These are phyloP conservation scores for Xylaria arbuscula DNA, from an alignment of 2,329 filamentous ascomycete species.

Conservation along the genomic window DNA sequence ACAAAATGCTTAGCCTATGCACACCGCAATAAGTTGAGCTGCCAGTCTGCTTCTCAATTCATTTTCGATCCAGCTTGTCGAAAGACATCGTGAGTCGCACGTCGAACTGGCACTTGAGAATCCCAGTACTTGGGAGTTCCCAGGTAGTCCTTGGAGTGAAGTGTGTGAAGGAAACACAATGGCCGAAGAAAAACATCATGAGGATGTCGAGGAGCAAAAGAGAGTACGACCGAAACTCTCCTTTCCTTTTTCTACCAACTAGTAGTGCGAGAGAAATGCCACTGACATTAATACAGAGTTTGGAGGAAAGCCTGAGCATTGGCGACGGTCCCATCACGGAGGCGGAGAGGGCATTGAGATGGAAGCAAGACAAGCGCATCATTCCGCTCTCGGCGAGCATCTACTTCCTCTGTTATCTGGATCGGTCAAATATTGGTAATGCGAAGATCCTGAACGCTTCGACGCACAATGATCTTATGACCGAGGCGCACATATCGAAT, in stretches of 20 bases:
- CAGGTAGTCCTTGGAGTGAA: too few relatives aligned
- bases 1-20: background rate
- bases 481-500: conserved; percentile 46
- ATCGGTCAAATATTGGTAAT: conserved; percentile 64
- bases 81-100: background rate
- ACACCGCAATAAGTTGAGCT: conserved; percentile 3
- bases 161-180: conserved; percentile 10
- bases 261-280: background rate
- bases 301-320: conserved; percentile 20
- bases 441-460: conserved; percentile 54
- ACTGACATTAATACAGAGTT: conserved; percentile 36
- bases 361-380: conserved; percentile 64
- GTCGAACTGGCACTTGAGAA: background rate
- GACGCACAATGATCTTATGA: conserved; percentile 51
- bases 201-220: conserved; percentile 34
- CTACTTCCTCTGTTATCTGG: conserved; percentile 67
- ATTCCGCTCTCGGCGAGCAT: conserved; percentile 63
- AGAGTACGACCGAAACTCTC: conserved; percentile 5
- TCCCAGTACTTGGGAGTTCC: too few relatives aligned
- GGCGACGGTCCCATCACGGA: conserved; percentile 44
- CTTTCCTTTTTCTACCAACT: background rate
- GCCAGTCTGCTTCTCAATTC: background rate
- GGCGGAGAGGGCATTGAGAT: conserved; percentile 45
- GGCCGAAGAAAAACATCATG: conserved; percentile 24
- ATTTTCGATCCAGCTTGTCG: background rate